These are phyloP conservation scores for Sphagnum magellanicum DNA, from an alignment of 228 moss, liverwort and hornwort species.

Conservation along the genomic window DNA sequence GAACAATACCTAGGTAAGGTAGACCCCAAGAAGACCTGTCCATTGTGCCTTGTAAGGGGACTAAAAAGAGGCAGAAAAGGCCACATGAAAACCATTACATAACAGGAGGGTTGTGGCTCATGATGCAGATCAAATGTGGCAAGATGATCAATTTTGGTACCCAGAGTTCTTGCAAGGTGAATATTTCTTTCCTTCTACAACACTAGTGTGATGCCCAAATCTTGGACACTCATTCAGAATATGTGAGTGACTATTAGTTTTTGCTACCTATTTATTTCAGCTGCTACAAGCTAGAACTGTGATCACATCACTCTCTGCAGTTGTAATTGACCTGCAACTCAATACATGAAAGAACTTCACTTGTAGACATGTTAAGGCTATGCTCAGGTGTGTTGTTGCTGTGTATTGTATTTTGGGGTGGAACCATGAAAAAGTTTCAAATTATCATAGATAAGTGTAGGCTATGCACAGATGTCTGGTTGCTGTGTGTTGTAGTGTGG, in stretches of 20 bases:
- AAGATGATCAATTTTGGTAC: conserved; percentile 79
- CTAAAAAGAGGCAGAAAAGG: neutral
- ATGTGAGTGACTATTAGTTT: neutral
- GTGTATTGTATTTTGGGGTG: neutral
- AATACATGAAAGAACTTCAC: no score
- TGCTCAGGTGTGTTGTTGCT: no score
- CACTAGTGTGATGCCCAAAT: neutral
- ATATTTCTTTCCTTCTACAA: neutral
- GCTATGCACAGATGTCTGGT: no score
- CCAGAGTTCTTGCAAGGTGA: conserved; percentile 59
- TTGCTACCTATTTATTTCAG: no score
- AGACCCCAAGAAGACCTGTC: neutral
- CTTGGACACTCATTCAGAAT: neutral
- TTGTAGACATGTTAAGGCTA: no score
- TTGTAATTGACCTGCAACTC: no score
- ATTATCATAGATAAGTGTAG: neutral
- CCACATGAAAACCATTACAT: no score
- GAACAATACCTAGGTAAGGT: neutral
- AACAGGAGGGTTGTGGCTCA: neutral
- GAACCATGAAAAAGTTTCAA: neutral
- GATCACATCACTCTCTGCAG: no score
- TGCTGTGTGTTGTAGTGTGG: no score
- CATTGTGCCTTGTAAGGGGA: neutral
- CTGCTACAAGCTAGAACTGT: no score
- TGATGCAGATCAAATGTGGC: conserved; percentile 67